Conservation (phyloP, 768 basidiomycete species). For the Boletales sp. region DNA sequence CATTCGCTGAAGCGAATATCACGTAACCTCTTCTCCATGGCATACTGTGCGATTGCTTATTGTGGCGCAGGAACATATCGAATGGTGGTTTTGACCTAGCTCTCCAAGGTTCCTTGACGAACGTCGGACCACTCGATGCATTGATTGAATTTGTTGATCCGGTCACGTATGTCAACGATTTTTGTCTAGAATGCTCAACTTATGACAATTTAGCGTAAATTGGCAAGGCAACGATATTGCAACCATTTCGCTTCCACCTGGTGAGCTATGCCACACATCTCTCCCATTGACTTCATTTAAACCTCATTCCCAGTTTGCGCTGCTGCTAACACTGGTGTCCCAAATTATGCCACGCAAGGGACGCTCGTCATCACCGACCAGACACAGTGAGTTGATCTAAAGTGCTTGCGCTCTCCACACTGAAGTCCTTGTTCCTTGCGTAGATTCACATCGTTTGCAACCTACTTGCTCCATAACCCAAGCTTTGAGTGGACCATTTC, state of each 20-base stretch:
- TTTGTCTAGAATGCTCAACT: background rate
- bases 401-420: background rate
- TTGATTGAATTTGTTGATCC: constrained; percentile 63
- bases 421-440: background rate
- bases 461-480: constrained; percentile 58
- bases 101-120: constrained; percentile 56
- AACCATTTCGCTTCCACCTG: constrained; percentile 55
- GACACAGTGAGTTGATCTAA: constrained; percentile 35
- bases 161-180: constrained; percentile 41
- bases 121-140: constrained; percentile 67
- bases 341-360: constrained; percentile 53
- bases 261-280: constrained; percentile 29
- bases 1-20: constrained; percentile 58
- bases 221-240: constrained; percentile 67
- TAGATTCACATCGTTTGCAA: constrained; percentile 65
- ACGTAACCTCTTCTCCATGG: constrained; percentile 33
- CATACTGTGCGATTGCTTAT: constrained; percentile 46
- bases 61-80: constrained; percentile 48
- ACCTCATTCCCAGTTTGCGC: constrained; percentile 49
- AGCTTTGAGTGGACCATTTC: constrained; percentile 71
- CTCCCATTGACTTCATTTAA: background rate
- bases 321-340: constrained; percentile 63
- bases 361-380: constrained; percentile 54
- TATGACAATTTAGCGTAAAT: constrained; percentile 40
- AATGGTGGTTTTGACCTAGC: constrained; percentile 62